These are phyloP conservation scores for Penicillium odoratum DNA, from an alignment of 495 filamentous ascomycete species.

Conservation along the genomic window DNA sequence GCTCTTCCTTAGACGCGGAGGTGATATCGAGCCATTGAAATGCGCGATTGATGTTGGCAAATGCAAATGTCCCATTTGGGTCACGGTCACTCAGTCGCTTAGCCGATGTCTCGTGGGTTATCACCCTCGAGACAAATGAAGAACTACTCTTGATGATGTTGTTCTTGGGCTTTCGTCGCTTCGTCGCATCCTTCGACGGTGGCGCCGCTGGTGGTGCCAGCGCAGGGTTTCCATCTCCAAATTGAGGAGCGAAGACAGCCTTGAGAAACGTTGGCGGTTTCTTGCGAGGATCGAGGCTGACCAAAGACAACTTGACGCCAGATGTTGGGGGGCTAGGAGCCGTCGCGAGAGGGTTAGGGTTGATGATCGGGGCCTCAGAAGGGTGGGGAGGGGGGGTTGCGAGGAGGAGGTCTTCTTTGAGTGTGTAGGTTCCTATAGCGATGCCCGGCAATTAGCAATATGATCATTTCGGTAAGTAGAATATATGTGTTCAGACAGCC, in stretches of 20 bases:
- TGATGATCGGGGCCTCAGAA: conserved; percentile 80
- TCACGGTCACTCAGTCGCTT: conserved; percentile 79
- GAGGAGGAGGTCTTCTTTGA: conserved; percentile 86
- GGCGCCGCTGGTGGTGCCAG: conserved; percentile 49
- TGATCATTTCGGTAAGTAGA: neutral
- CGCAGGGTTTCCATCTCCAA: conserved; percentile 84
- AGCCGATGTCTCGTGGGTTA: conserved; percentile 75
- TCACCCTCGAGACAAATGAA: conserved; percentile 93
- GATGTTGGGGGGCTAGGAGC: conserved; percentile 74
- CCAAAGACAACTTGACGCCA: conserved; percentile 82
- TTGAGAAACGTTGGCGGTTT: conserved; percentile 54
- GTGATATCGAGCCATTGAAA: conserved; percentile 81
- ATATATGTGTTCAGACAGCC: neutral
- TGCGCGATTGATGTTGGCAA: conserved; percentile 92
- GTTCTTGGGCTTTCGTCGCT: conserved; percentile 89
- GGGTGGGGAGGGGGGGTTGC: conserved; percentile 95
- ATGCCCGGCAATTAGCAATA: conserved; percentile 19
- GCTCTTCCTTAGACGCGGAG: conserved; percentile 65
- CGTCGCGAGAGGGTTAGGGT: conserved; percentile 87
- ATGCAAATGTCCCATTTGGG: conserved; percentile 78
- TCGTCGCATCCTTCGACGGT: conserved; percentile 68
- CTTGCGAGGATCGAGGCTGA: conserved; percentile 63
- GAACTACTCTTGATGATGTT: conserved; percentile 98
- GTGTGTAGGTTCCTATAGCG: conserved; percentile 74
- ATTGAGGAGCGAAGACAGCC: conserved; percentile 58